These are phyloP conservation scores for Aegilops bicornis DNA, from an alignment of 176 grass and related monocot species.

Conservation along the genomic window DNA sequence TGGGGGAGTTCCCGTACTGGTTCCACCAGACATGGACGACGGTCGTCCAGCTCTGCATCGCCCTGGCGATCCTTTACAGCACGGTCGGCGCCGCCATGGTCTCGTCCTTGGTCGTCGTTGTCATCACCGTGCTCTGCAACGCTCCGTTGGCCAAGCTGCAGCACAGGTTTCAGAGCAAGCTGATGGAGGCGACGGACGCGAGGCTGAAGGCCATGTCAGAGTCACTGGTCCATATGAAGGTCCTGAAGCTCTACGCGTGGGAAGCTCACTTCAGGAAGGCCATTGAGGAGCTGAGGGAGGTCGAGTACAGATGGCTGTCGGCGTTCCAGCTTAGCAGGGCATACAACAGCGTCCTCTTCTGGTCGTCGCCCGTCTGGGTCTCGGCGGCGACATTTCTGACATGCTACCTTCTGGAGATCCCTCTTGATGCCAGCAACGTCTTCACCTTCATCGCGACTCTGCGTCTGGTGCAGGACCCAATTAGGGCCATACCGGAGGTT, in stretches of 20 bases:
- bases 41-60: slow-evolving; percentile 68
- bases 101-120: slow-evolving; percentile 61
- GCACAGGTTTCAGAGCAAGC: slow-evolving; percentile 68
- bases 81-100: slow-evolving; percentile 67
- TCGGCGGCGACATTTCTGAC: slow-evolving; percentile 73
- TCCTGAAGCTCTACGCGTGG: slow-evolving; percentile 89
- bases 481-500: slow-evolving; percentile 76
- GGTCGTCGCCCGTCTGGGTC: slow-evolving; percentile 83
- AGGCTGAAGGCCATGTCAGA: slow-evolving; percentile 84
- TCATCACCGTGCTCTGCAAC: slow-evolving; percentile 75
- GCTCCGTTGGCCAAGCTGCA: slow-evolving; percentile 83
- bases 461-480: slow-evolving; percentile 71
- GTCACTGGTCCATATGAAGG: slow-evolving; percentile 74
- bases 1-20: slow-evolving; percentile 89
- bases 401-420: slow-evolving; percentile 68
- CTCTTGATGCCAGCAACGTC: slow-evolving; percentile 77
- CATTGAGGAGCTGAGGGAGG: slow-evolving; percentile 68
- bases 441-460: slow-evolving; percentile 90
- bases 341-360: slow-evolving; percentile 84
- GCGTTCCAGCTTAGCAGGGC: slow-evolving; percentile 80
- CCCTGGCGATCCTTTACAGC: slow-evolving; percentile 70
- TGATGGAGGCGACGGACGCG: slow-evolving; percentile 80
- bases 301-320: slow-evolving; percentile 65
- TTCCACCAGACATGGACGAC: slow-evolving; percentile 96
- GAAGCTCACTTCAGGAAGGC: slow-evolving; percentile 80